Evolutionary conservation across 805 yeast species (phyloP).

Genomic region (Alloascoidea africana): DNA sequence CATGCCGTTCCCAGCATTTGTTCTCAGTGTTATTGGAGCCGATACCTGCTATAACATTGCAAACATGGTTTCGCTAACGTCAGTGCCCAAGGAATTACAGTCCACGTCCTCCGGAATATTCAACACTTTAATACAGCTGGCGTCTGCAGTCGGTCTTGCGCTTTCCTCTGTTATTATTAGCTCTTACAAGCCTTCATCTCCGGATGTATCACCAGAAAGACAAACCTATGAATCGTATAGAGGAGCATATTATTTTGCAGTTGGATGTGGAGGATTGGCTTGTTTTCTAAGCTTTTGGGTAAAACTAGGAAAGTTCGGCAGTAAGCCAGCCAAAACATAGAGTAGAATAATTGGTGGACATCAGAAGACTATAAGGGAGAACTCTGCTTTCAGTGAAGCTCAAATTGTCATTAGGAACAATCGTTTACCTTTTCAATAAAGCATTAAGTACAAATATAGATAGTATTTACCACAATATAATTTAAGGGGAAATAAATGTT

Average conservation of each 20-base stretch:
- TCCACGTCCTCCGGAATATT: constrained; percentile 33
- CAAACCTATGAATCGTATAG: not conserved
- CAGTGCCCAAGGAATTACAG: constrained; percentile 24
- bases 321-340: too few relatives aligned
- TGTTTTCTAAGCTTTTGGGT: constrained; percentile 18
- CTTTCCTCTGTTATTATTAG: constrained; percentile 21
- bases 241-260: constrained; percentile 22
- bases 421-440: too few relatives aligned
- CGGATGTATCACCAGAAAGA: not conserved
- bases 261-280: constrained; percentile 19
- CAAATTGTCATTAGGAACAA: too few relatives aligned
- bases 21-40: constrained; percentile 27
- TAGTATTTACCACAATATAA: too few relatives aligned
- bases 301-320: constrained; percentile 23
- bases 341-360: too few relatives aligned
- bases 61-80: constrained; percentile 25
- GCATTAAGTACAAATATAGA: too few relatives aligned
- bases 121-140: constrained; percentile 26
- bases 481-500: too few relatives aligned
- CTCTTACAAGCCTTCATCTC: not conserved
- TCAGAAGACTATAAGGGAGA: too few relatives aligned
- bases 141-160: constrained; percentile 27
- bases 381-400: too few relatives aligned
- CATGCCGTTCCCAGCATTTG: constrained; percentile 29
- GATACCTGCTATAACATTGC: constrained; percentile 25